Evolutionary conservation across 148 eudicot species (phyloP).

Genomic region (Cornus kousa): DNA sequence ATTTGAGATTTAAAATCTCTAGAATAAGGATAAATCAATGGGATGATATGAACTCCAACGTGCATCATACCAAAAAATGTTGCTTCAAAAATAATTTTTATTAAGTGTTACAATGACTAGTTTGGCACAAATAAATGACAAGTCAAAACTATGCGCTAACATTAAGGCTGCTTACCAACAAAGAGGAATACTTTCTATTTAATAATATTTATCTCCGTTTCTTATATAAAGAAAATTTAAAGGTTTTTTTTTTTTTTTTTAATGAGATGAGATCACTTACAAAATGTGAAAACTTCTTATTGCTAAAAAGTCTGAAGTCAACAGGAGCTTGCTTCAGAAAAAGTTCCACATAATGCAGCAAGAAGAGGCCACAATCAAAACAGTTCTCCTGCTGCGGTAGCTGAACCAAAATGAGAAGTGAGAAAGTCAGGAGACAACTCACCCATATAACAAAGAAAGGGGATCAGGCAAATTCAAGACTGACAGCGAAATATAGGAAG

Average conservation of each 20-base stretch:
- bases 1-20: too few relatives aligned
- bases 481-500: neutral
- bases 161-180: too few relatives aligned
- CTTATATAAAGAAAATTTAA: too few relatives aligned
- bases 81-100: neutral
- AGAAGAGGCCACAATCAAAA: constrained; percentile 86
- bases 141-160: neutral
- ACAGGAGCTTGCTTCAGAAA: constrained; percentile 56
- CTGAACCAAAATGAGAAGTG: constrained; percentile 40
- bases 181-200: neutral
- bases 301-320: constrained; percentile 45
- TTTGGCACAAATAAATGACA: neutral
- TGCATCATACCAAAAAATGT: too few relatives aligned
- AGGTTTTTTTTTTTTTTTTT: neutral
- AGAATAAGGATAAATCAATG: too few relatives aligned
- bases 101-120: neutral
- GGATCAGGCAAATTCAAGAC: neutral
- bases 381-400: constrained; percentile 86
- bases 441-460: neutral
- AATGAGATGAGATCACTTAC: constrained; percentile 43
- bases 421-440: neutral
- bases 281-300: constrained; percentile 38
- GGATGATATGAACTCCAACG: too few relatives aligned
- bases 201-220: neutral
- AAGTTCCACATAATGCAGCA: constrained; percentile 87